Base-by-base conservation (phyloP, 306 rosid species). In the Casuarina glauca region DNA sequence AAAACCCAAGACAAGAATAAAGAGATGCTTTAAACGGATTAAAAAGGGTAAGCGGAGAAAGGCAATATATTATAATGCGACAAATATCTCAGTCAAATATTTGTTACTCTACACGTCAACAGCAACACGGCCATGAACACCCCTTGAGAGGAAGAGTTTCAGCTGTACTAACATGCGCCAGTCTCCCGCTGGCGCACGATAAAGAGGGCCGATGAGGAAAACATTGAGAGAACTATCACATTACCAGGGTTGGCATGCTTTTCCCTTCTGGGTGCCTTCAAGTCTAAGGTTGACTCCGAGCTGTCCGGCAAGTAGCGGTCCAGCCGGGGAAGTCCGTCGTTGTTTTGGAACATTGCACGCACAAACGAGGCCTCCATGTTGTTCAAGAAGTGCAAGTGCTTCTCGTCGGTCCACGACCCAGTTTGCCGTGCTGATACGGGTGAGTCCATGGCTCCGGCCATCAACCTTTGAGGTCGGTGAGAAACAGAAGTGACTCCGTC, bases 301-400 rank as follows among this genome's bases (percentile, higher is more conserved):
- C 80, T 64, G 76, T 90, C 96, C 2, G 96, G 92, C 70, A 88
- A 52, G 63, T 66, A 38, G 13, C 96, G 97, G 69, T 91, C 88
- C 62, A 91, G 93, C 69, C 82, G 90, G 58, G 43, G 87, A 76
- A 17, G 45, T 8, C 74, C 67, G 6, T 5, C 1, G 49, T 78
- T 82, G 39, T 69, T 84, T 20, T 77, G 52, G 6, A 90, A 43
- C 94, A 94, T 92, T 79, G 91, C 42, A 44, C 87, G 90, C 41
- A 94, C 95, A 61, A 94, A 94, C n/a, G 97, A 88, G 10, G 94
- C 87, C 83, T 94, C 98, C 78, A 94, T 87, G 78, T 80, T 75
- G 83, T 86, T 92, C 42, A 94, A 84, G 84, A 81, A 94, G 48
- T 55, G 81, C 50, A 86, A 2, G 80, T 94, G 98, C 84, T 90